Evolutionary conservation across 306 rosid genomes (phyloP), one percentile per base, ranked within the genome.

Genomic region (Arachis stenosperma): DNA sequence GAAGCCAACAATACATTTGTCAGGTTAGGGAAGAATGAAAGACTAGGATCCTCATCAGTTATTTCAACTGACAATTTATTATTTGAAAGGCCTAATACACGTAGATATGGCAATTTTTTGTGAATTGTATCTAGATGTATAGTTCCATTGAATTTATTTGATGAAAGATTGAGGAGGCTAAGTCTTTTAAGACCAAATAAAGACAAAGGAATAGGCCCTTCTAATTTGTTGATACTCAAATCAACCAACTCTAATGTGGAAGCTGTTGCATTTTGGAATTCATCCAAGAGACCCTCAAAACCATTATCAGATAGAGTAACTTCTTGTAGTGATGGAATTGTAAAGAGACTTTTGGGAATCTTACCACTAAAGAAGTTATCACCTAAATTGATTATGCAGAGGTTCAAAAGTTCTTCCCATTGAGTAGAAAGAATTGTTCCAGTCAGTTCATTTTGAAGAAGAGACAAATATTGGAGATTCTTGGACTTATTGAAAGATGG

Each of bases 101-200:
- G 7, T 13, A 87, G 83, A 59, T 77, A 80, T 11, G 6, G n/a
- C 0, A 87, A 29, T 13, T 42, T 6, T 5, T 50, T 55, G 11
- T 15, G 30, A 60, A 88, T 22, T 50, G 0, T 0, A 9, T 67
- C 46, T 2, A 88, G 63, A 0, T 50, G 8, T n/a, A 84, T 3
- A 0, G 71, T 63, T 53, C 92, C 97, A 0, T 13, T 80, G 8
- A 88, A 76, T 37, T 85, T 89, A 86, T 91, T 89, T 7, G 41
- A 63, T 36, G 89, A 17, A 51, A 91, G 84, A 17, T 15, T 70
- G 33, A 87, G 76, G 3, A 41, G 2, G 9, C 22, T 54, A 0
- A 89, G 85, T 55, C 6, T 48, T 15, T 8, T 29, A 6, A 82
- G 75, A 3, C 75, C 2, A 4, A 78, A 82, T 30, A 91, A 3